phyloP scores from a whole-genome alignment of 1,139 yeast species.

The Ashbya aceris region DNA sequence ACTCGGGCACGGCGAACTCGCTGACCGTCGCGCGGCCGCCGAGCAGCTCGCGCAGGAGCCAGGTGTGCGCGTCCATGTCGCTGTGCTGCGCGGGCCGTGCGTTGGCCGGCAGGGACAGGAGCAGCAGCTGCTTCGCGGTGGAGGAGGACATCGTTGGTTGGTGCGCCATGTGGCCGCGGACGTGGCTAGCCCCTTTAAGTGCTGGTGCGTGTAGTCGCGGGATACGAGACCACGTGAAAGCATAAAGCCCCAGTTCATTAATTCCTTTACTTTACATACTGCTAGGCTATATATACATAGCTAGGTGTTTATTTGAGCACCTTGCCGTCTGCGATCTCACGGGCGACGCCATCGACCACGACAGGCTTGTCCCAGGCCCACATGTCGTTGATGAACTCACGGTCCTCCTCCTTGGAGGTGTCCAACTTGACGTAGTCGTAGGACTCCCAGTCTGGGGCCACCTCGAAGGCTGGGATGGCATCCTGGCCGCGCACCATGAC shows the following conservation, averaged over 20 bases:
- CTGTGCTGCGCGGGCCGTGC: slow-evolving; percentile 41
- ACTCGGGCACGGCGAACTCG: slow-evolving; percentile 61
- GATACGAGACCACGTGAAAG: too few species aligned
- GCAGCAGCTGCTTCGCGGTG: slow-evolving; percentile 29
- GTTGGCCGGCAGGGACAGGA: slow-evolving; percentile 40
- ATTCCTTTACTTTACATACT: too few species aligned
- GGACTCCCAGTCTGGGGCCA: slow-evolving; percentile 99
- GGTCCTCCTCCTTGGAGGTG: slow-evolving; percentile 57
- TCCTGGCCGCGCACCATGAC: slow-evolving; percentile 96
- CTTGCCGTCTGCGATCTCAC: slow-evolving; percentile 74
- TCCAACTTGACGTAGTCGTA: slow-evolving; percentile 62
- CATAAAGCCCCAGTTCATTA: too few species aligned
- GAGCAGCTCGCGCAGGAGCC: slow-evolving; percentile 31
- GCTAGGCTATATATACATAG: too few species aligned
- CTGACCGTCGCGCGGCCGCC: slow-evolving; percentile 31
- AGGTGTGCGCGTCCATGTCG: slow-evolving; percentile 31
- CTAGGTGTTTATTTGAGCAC: slow-evolving; percentile 50
- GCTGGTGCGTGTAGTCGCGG: too few species aligned
- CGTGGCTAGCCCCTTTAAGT: too few species aligned
- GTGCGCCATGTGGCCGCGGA: slow-evolving; percentile 18
- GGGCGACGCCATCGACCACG: slow-evolving; percentile 51
- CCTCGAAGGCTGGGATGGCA: slow-evolving; percentile 81
- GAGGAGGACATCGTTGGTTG: too few species aligned
- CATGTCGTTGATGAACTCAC: slow-evolving; percentile 59
- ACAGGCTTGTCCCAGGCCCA: slow-evolving; percentile 86